Percentiles rank a stretch among this genome's conserved stretches.
Evolutionary conservation across 2,329 filamentous ascomycete genomes (phyloP).

Genomic region (Aspergillus ustus): DNA sequence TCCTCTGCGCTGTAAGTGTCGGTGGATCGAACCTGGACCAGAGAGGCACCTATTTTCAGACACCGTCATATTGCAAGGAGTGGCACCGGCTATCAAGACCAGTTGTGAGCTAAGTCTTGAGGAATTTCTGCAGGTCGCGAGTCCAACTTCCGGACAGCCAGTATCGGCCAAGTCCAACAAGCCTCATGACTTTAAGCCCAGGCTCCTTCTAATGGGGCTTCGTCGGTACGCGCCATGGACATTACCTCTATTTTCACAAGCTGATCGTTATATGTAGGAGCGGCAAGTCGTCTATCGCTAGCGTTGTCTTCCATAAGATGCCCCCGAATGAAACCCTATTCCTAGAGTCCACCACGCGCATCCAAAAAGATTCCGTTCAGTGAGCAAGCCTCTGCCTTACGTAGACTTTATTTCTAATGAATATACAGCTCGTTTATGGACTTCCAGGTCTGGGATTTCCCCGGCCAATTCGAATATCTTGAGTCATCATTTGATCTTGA

Average conservation of each 20-base stretch:
- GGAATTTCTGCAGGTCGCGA: slow-evolving; percentile 38
- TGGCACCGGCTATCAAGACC: neutral
- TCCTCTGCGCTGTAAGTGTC: neutral
- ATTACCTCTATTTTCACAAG: neutral
- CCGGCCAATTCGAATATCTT: slow-evolving; percentile 90
- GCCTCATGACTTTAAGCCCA: slow-evolving; percentile 70
- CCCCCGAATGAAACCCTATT: slow-evolving; percentile 95
- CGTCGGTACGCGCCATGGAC: slow-evolving; percentile 67
- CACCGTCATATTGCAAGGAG: slow-evolving; percentile 4
- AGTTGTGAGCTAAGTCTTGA: slow-evolving; percentile 18
- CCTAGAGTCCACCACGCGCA: slow-evolving; percentile 89
- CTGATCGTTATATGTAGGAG: slow-evolving; percentile 64
- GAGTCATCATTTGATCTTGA: slow-evolving; percentile 89
- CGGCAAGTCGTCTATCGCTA: slow-evolving; percentile 97
- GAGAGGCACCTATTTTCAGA: slow-evolving; percentile 13
- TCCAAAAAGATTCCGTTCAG: slow-evolving; percentile 96
- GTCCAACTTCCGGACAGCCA: slow-evolving; percentile 29
- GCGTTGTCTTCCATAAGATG: slow-evolving; percentile 98
- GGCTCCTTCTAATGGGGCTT: slow-evolving; percentile 92
- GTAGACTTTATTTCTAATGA: neutral
- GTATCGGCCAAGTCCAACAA: slow-evolving; percentile 42
- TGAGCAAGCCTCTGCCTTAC: slow-evolving; percentile 55
- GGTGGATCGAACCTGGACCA: slow-evolving; percentile 14
- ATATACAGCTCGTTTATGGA: slow-evolving; percentile 89
- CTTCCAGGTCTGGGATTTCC: slow-evolving; percentile 98